Evolutionary conservation across 2,329 filamentous ascomycete genomes (phyloP).

Genomic region (Daldinia sp.): DNA sequence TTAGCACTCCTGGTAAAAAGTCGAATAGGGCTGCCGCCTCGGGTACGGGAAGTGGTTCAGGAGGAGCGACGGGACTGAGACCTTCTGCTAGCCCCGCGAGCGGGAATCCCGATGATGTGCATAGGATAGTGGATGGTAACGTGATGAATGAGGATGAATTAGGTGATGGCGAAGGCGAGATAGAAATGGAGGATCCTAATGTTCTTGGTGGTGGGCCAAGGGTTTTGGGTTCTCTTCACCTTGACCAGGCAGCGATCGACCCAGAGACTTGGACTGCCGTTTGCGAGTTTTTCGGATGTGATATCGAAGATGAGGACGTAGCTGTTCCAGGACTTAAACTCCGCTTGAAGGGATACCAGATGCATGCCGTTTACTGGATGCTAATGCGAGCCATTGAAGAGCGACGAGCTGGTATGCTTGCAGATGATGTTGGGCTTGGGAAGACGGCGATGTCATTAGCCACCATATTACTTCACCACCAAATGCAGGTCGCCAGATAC

Average conservation of each 20-base stretch:
- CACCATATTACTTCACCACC: neutral
- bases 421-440: conserved; percentile 10
- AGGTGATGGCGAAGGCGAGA: neutral
- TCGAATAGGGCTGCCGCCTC: too few species aligned
- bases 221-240: neutral
- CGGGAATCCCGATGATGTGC: too few species aligned
- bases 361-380: conserved; percentile 8
- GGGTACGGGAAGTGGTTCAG: too few species aligned
- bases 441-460: conserved; percentile 1
- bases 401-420: neutral
- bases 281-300: neutral
- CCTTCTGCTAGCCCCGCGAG: too few species aligned
- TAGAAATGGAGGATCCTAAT: too few species aligned
- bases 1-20: too few species aligned
- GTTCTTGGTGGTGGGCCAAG: too few species aligned
- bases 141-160: neutral
- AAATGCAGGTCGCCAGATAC: neutral
- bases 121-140: too few species aligned
- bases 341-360: neutral
- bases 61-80: too few species aligned
- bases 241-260: neutral
- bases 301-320: neutral
- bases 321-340: conserved; percentile 1
- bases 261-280: neutral
- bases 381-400: neutral